phyloP scores from a whole-genome alignment of 2,329 filamentous ascomycete species.

The Cryoendolithus antarcticus region DNA sequence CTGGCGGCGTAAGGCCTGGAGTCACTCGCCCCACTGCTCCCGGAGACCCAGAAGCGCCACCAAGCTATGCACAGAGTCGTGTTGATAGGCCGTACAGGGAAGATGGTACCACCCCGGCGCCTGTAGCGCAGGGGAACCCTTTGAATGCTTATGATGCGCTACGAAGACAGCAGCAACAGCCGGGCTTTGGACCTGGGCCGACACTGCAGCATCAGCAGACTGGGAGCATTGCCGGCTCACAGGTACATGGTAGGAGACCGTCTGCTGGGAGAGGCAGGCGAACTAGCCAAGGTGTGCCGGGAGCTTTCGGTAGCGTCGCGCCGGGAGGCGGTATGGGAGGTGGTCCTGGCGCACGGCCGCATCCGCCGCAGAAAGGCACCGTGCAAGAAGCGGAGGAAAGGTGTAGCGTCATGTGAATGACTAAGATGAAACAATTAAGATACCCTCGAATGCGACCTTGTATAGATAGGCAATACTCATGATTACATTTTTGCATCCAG shows the following conservation, averaged over 20 bases:
- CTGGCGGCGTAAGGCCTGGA: slow-evolving; percentile 10
- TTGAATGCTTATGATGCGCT: slow-evolving; percentile 22
- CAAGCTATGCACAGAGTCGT: slow-evolving; percentile 54
- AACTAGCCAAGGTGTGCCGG: slow-evolving; percentile 9
- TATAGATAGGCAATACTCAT: no score
- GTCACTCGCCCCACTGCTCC: slow-evolving; percentile 19
- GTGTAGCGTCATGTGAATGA: slow-evolving; percentile 37
- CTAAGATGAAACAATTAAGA: no score
- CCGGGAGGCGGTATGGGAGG: slow-evolving; percentile 1
- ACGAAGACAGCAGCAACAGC: slow-evolving; percentile 16
- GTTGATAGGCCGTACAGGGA: slow-evolving; percentile 40
- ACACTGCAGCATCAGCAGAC: slow-evolving; percentile 3
- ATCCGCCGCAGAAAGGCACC: slow-evolving; percentile 13
- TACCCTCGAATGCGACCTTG: no score
- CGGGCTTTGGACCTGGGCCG: slow-evolving; percentile 4
- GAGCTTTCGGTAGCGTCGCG: slow-evolving; percentile 1
- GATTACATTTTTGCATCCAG: no score
- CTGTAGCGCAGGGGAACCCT: slow-evolving; percentile 19
- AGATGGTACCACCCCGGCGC: slow-evolving; percentile 16
- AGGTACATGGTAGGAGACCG: neutral
- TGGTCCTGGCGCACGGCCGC: slow-evolving; percentile 5
- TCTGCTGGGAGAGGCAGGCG: slow-evolving; percentile 9
- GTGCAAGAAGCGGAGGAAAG: slow-evolving; percentile 24
- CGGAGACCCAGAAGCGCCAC: slow-evolving; percentile 44
- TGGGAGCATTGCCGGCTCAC: slow-evolving; percentile 3